A percentile compares a stretch with the other conserved stretches of the same genome.
These are phyloP conservation scores for Fraxinus sp. DNA, from an alignment of 305 asterid species.

Conservation along the genomic window DNA sequence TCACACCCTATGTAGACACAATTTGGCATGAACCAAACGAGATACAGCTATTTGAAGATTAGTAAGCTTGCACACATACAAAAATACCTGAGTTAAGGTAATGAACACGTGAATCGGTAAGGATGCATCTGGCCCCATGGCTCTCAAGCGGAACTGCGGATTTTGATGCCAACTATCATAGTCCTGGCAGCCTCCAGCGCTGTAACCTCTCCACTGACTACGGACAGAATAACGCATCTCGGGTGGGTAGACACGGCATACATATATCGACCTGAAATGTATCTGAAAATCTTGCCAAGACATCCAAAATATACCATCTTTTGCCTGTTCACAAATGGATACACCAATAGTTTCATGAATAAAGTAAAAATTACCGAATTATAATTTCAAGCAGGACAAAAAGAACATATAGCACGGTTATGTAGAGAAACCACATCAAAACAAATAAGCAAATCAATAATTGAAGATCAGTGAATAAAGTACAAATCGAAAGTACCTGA, in stretches of 20 bases:
- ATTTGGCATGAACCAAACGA: slow-evolving; percentile 15
- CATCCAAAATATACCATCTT: slow-evolving; percentile 99
- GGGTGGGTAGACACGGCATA: slow-evolving; percentile 97
- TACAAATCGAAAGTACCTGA: slow-evolving; percentile 45
- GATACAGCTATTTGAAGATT: background rate
- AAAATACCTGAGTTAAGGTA: slow-evolving; percentile 84
- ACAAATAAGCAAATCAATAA: background rate
- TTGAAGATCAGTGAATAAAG: background rate
- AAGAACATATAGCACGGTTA: background rate
- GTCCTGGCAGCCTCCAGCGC: slow-evolving; percentile 99
- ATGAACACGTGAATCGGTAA: slow-evolving; percentile 92
- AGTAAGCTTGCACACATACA: background rate
- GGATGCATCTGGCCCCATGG: slow-evolving; percentile 88
- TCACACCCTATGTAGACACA: slow-evolving; percentile 68
- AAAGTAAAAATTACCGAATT: background rate
- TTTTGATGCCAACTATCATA: slow-evolving; percentile 99
- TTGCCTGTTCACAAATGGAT: slow-evolving; percentile 58
- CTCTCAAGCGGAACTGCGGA: slow-evolving; percentile 91
- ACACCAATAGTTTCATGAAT: background rate
- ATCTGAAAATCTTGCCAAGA: slow-evolving; percentile 99
- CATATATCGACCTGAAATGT: slow-evolving; percentile 94
- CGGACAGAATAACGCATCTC: slow-evolving; percentile 95
- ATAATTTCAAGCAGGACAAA: background rate
- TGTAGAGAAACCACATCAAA: background rate
- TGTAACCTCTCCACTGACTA: slow-evolving; percentile 97